Evolutionary conservation across 768 basidiomycete genomes (phyloP).

Genomic region (Boletus insuetus): DNA sequence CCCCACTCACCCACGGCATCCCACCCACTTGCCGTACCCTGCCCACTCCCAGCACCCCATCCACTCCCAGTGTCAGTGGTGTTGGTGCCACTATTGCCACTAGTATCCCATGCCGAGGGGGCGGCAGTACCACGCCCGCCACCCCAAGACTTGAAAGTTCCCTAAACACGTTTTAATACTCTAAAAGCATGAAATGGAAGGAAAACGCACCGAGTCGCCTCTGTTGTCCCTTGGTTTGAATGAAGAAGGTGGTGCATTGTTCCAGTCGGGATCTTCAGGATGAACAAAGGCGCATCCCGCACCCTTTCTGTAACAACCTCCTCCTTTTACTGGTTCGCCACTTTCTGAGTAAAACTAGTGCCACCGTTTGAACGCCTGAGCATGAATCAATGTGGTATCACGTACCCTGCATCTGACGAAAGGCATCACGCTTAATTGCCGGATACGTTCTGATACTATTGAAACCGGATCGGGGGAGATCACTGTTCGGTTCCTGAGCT

Average conservation of each 20-base stretch:
- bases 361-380: neutral
- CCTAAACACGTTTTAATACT: slow-evolving; percentile 2
- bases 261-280: slow-evolving; percentile 26
- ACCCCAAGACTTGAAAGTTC: slow-evolving; percentile 6
- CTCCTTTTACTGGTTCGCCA: slow-evolving; percentile 25
- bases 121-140: neutral
- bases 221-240: slow-evolving; percentile 11
- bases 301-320: slow-evolving; percentile 25
- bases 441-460: slow-evolving; percentile 1
- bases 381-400: slow-evolving; percentile 3
- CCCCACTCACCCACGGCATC: slow-evolving; percentile 5
- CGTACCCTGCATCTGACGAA: slow-evolving; percentile 25
- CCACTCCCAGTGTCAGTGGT: neutral
- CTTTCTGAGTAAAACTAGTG: slow-evolving; percentile 30
- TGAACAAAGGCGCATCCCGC: slow-evolving; percentile 31
- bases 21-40: neutral
- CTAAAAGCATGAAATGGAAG: neutral
- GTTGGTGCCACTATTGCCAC: neutral
- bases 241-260: slow-evolving; percentile 12
- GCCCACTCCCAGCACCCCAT: slow-evolving; percentile 1
- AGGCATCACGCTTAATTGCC: slow-evolving; percentile 19
- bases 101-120: neutral
- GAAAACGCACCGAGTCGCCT: slow-evolving; percentile 18
- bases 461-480: neutral
- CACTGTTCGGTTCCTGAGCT: neutral